These are phyloP conservation scores for Arabis hirsuta DNA, from an alignment of 345 rosid genomes.

Conservation along the genomic window DNA sequence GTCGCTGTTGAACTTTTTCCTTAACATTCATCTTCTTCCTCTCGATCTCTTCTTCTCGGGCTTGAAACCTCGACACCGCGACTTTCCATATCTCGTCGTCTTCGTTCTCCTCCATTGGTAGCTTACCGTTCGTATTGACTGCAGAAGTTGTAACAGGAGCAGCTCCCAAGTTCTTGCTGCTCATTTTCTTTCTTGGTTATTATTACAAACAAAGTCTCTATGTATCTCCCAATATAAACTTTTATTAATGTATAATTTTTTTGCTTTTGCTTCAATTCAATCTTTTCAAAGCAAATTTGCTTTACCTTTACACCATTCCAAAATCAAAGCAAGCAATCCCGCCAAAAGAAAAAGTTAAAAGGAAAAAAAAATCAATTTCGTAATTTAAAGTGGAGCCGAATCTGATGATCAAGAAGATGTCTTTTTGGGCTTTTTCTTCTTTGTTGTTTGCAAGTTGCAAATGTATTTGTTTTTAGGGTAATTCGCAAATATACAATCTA, in stretches of 20 bases:
- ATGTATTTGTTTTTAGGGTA: not conserved
- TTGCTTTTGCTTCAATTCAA: constrained; percentile 44
- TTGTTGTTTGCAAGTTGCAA: constrained; percentile 22
- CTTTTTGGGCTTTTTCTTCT: constrained; percentile 16
- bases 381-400: constrained; percentile 22
- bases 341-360: constrained; percentile 42
- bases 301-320: constrained; percentile 46
- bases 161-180: constrained; percentile 40
- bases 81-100: constrained; percentile 59
- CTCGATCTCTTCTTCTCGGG: constrained; percentile 83
- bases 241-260: constrained; percentile 15
- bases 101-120: constrained; percentile 56
- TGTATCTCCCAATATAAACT: constrained; percentile 3
- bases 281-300: constrained; percentile 26
- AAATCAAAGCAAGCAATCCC: constrained; percentile 47
- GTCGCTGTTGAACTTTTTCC: constrained; percentile 67
- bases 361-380: not conserved
- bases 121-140: constrained; percentile 43
- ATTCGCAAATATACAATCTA: no score
- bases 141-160: constrained; percentile 35
- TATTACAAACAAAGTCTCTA: constrained; percentile 23
- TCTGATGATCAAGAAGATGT: constrained; percentile 28
- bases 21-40: constrained; percentile 71
- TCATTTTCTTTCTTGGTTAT: constrained; percentile 21
- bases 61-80: constrained; percentile 62